phyloP scores from a whole-genome alignment of 2,329 filamentous ascomycete genomes.

The Helotiales sp. region DNA sequence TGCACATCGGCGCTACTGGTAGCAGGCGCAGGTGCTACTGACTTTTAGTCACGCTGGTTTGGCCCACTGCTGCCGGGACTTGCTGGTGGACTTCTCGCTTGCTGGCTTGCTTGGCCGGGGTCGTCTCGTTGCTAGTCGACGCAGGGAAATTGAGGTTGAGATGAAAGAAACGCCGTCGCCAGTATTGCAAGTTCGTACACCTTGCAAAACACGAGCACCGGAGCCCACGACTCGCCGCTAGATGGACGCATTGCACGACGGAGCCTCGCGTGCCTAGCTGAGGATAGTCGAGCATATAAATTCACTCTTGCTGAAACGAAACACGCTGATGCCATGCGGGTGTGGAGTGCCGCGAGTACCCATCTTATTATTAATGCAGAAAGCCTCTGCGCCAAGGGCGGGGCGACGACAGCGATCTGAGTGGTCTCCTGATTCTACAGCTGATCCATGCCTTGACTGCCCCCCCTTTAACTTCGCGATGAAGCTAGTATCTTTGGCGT shows the following conservation, averaged over 20 bases:
- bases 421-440: background rate
- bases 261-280: background rate
- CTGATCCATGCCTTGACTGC: background rate
- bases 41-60: too few relatives aligned
- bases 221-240: background rate
- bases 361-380: slow-evolving; percentile 12
- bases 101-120: too few relatives aligned
- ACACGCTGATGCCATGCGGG: slow-evolving; percentile 3
- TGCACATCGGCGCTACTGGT: slow-evolving; percentile 2
- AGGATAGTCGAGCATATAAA: slow-evolving; percentile 1
- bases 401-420: background rate
- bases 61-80: slow-evolving; percentile 23
- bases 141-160: slow-evolving; percentile 21
- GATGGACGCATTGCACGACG: slow-evolving; percentile 4
- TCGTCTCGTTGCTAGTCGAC: slow-evolving; percentile 7
- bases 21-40: too few relatives aligned
- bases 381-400: slow-evolving; percentile 1
- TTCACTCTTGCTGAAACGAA: slow-evolving; percentile 21
- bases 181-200: too few relatives aligned
- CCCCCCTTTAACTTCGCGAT: background rate
- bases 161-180: slow-evolving; percentile 1
- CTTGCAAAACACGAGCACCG: background rate
- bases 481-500: background rate
- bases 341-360: slow-evolving; percentile 8
- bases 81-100: slow-evolving; percentile 9